Evolutionary conservation across 2,329 filamentous ascomycete genomes (phyloP), one percentile per base, ranked within the genome.

Genomic region (Ascochyta viciae-villosae): DNA sequence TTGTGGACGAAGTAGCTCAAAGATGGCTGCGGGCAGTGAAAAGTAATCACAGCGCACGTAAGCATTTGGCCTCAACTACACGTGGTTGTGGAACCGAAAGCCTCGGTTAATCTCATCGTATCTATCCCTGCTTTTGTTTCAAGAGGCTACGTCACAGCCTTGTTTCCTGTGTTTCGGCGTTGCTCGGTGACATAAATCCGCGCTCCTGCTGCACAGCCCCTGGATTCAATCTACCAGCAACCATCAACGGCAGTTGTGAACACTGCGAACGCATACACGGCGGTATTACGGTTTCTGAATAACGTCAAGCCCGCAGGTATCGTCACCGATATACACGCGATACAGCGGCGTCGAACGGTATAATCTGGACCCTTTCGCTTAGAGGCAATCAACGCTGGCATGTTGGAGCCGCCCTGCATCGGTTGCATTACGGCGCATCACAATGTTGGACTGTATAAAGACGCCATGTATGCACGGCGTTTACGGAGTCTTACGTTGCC

Each of bases 161-260:
- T 31, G 34, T 13, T 38, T 24, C 15, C 24, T 34, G 31, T 12
- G 39, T 44, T 44, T 51, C 40, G 40, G 40, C 16, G 19, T 24
- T 24, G 12, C 23, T 55, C 53, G 52, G 52, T 13, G 23, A 13
- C 29, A 27, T 46, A 3, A 8, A 13, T 35, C 41, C 46, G 46
- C 37, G 23, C 41, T 27, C 38, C 39, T 35, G 35, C 46, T 13
- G 27, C 47, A 55, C 53, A 45, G 42, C 52, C 52, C 47, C 47
- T 46, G 42, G 19, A 16, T 26, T 37, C 37, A 55, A 55, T 50
- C 13, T 55, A 50, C 33, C n/a, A 41, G 37, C 24, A 42, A 41
- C 39, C 9, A 16, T 6, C 22, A 50, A 37, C 53, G 41, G 46
- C 47, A 55, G 41, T 55, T 24, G 42, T 26, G 24, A 42, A 46